A percentile compares a stretch with the other conserved stretches of the same genome.
phyloP scores from a whole-genome alignment of 768 basidiomycete genomes.

The Leccinellum luteum region DNA sequence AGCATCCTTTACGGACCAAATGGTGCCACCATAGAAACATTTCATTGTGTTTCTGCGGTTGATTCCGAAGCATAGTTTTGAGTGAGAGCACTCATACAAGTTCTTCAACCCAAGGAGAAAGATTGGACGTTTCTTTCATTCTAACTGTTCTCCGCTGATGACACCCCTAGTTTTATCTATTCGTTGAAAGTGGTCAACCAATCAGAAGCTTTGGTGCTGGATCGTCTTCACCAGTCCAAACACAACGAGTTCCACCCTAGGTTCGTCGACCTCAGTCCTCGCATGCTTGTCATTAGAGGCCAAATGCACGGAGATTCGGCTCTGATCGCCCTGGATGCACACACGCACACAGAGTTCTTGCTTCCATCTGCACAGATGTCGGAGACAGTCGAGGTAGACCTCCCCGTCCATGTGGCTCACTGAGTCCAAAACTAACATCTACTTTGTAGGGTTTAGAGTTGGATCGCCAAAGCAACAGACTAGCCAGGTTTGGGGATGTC shows the following conservation, averaged over 20 bases:
- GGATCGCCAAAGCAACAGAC: no score
- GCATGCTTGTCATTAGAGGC: constrained; percentile 7
- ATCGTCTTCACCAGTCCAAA: constrained; percentile 12
- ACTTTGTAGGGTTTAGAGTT: neutral
- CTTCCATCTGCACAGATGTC: neutral
- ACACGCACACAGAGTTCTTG: constrained; percentile 2
- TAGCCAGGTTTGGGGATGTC: no score
- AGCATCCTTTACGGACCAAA: neutral
- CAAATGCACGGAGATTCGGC: neutral
- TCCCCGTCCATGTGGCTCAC: neutral
- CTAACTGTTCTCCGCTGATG: no score
- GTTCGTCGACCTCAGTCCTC: constrained; percentile 12
- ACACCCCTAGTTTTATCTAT: constrained; percentile 5
- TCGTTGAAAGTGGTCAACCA: neutral
- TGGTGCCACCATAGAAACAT: neutral
- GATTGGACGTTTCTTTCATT: no score
- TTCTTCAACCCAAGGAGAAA: no score
- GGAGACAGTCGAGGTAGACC: constrained; percentile 4
- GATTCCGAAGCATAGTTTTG: constrained; percentile 11
- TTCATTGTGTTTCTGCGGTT: constrained; percentile 7
- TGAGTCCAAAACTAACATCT: neutral
- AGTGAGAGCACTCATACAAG: neutral
- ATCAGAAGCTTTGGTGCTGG: constrained; percentile 1
- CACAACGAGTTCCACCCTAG: neutral
- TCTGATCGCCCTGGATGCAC: constrained; percentile 15